Percentiles rank a stretch among this genome's conserved stretches.
Conservation (phyloP, 805 yeast genomes). For the Kodamaea restingae region DNA sequence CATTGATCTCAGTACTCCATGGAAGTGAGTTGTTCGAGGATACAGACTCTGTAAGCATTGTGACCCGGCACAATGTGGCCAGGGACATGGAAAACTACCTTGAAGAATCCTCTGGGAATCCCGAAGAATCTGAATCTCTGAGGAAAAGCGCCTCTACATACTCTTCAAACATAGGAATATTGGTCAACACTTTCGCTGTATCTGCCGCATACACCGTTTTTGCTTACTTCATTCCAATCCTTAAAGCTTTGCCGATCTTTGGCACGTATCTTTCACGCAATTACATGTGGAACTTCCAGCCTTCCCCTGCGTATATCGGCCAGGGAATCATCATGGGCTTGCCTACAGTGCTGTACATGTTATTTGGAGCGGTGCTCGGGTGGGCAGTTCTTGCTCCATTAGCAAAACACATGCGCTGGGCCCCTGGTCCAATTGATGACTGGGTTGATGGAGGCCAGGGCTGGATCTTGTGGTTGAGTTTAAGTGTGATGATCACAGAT, state of each 20-base stretch:
- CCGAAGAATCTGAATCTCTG: not conserved
- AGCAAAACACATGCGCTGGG: constrained; percentile 72
- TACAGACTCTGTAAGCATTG: constrained; percentile 9
- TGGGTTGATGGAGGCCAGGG: constrained; percentile 96
- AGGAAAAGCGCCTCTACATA: constrained; percentile 23
- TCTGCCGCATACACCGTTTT: constrained; percentile 71
- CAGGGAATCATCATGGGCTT: constrained; percentile 98
- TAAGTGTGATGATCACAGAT: constrained; percentile 92
- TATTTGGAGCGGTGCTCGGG: constrained; percentile 83
- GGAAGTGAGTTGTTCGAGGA: constrained; percentile 53
- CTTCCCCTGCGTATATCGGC: constrained; percentile 95
- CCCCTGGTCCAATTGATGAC: constrained; percentile 82
- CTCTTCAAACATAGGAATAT: constrained; percentile 54
- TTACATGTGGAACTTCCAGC: constrained; percentile 86
- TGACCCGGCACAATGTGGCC: constrained; percentile 1
- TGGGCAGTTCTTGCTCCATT: constrained; percentile 91
- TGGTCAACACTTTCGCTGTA: constrained; percentile 56
- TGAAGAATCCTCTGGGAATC: constrained; percentile 3
- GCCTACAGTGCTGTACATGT: constrained; percentile 86
- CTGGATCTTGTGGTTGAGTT: constrained; percentile 93
- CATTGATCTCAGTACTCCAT: constrained; percentile 82
- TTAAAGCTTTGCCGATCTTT: constrained; percentile 70
- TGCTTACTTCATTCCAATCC: constrained; percentile 68
- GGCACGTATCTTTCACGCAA: constrained; percentile 57
- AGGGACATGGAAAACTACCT: constrained; percentile 9